phyloP scores from a whole-genome alignment of 208 protist species.

The Phytomonas francai region DNA sequence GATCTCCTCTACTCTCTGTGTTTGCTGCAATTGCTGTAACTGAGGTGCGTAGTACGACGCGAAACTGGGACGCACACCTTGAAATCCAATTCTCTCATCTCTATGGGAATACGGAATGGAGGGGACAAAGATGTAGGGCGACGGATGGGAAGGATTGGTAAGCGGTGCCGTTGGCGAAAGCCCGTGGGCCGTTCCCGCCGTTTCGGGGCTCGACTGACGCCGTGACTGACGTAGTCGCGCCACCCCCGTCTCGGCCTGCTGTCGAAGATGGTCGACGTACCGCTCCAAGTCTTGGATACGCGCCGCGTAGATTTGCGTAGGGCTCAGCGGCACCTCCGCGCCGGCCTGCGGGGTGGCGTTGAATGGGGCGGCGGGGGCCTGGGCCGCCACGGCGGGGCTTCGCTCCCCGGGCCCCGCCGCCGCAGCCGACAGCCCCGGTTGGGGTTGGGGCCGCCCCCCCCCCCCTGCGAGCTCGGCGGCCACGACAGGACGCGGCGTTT shows the following conservation, averaged over 20 bases:
- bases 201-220: background rate
- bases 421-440: background rate
- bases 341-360: no score
- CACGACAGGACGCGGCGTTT: background rate
- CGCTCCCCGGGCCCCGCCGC: no score
- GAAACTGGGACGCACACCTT: background rate
- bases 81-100: background rate
- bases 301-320: background rate
- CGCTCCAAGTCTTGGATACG: constrained; percentile 12
- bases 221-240: background rate
- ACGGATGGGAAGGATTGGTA: background rate
- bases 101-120: background rate
- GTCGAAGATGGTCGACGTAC: constrained; percentile 25
- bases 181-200: background rate
- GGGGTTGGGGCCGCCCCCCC: background rate
- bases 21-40: constrained; percentile 15
- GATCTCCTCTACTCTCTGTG: constrained; percentile 12
- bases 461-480: background rate
- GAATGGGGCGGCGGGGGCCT: background rate
- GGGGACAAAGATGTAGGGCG: background rate
- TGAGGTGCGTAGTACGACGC: constrained; percentile 7
- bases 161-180: background rate
- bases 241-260: constrained; percentile 21
- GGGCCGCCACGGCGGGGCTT: no score
- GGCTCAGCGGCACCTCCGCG: background rate